Base-by-base conservation (phyloP, 2,329 filamentous ascomycete genomes). In the Clarireedia homoeocarpa region DNA sequence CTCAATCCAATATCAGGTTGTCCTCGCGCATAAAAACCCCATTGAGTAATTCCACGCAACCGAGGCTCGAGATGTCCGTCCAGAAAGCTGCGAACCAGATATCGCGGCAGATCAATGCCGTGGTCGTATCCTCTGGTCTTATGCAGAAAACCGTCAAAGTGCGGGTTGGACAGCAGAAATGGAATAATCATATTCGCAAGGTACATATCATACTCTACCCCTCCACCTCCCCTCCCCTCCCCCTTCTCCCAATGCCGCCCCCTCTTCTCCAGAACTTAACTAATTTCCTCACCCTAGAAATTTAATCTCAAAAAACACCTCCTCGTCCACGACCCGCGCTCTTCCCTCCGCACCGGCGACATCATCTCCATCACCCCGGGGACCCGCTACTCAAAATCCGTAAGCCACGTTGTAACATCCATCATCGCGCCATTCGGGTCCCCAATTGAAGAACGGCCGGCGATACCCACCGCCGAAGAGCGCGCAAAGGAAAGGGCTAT, bases 91-190 rank as follows among this genome's bases (percentile, higher is more conserved):
- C 44, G 1, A 10, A 47, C 2, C 36, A 46, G 4, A 20, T 42
- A 17, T 39, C 57, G 38, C 48, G 57, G 10, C 50, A 51, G 30
- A 61, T 67, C 20, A 67, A 63, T 48, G 68, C 67, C 60, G 82
- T 92, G 42, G 89, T 92, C 24, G 81, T 91, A 50, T 89, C 87
- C 44, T 83, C 88, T 6, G 89, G 88, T 20, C 78, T 85, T 58
- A 91, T 91, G 85, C 73, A 83, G 58, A 88, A 85, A 72, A 91
- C 88, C 2, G 86, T 91, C 56, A 91, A 88, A 72, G 88, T 91
- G 60, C 81, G 84, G 62, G 78, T 91, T 14, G 84, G 86, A 51
- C 80, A 78, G 14, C 81, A 84, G 68, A 79, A 82, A 68, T 92
- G 86, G 85, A 88, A 91, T 69, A 79, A 78, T 58, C 77, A 79